Evolutionary conservation across 164 flowering plant species (phyloP).

Genomic region (Magnolia changhungtana): DNA sequence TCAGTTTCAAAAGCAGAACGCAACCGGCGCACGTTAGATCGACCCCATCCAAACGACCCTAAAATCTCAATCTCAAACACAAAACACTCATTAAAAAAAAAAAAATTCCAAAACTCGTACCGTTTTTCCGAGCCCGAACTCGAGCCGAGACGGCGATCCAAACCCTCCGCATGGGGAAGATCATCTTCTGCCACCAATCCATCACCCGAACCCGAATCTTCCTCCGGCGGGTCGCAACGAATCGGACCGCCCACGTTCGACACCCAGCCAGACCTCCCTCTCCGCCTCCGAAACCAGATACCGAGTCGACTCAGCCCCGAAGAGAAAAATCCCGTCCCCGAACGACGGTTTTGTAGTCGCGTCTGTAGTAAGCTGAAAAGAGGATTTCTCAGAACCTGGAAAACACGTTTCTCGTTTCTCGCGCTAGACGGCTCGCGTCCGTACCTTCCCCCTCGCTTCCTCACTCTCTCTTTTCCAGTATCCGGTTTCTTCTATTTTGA

Average conservation of each 20-base stretch:
- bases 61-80: background rate
- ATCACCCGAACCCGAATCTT: slow-evolving; percentile 12
- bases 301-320: background rate
- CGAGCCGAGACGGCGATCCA: slow-evolving; percentile 32
- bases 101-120: background rate
- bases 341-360: background rate
- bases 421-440: background rate
- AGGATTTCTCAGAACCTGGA: background rate
- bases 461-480: background rate
- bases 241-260: background rate
- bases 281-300: background rate
- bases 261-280: slow-evolving; percentile 4
- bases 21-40: background rate
- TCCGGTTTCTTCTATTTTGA: background rate
- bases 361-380: background rate
- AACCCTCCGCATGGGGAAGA: slow-evolving; percentile 34
- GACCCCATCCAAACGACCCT: background rate
- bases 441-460: no score
- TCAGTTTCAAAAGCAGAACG: background rate
- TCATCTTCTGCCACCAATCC: slow-evolving; percentile 34
- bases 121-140: slow-evolving; percentile 30
- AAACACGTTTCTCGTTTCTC: background rate
- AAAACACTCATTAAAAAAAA: no score
- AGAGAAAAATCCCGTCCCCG: no score
- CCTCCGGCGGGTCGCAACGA: background rate